Evolutionary conservation across 768 basidiomycete species (phyloP), one percentile per base, ranked within the genome.

Genomic region (Pleurotus eryngii): DNA sequence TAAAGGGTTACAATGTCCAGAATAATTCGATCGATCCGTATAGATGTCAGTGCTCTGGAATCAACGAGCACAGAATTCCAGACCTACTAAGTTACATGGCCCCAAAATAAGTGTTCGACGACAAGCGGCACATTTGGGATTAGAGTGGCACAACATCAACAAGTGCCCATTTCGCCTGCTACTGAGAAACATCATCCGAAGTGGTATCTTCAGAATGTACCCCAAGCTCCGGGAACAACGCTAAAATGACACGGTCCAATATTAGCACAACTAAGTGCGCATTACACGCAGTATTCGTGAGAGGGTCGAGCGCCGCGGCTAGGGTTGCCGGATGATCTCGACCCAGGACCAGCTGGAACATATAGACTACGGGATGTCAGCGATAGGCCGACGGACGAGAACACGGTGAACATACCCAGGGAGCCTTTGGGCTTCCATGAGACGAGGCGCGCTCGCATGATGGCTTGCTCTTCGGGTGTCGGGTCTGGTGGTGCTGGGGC

Each of bases 161-260:
- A n/a, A n/a, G n/a, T n/a, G n/a, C n/a, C n/a, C n/a, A n/a, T n/a
- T n/a, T n/a, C n/a, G n/a, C 30, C 30, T 35, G 30, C 30, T 35
- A 46, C 27, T 46, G 20, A 9, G 27, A 37, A 22, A 39, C 40
- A 49, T 15, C 40, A 45, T 26, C 37, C n/a, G 9, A n/a, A 17
- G 12, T 38, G 48, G 26, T 27, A 42, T 49, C 38, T 40, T 18
- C 54, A 42, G 46, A 38, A 50, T 9, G 50, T 20, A 46, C 67
- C 3, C 65, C 79, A 63, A 96, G 72, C 70, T 95, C 93, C 0
- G 95, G 94, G 62, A 94, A 92, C 38, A 95, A 63, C 2, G 78
- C 77, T 38, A 86, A 67, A n/a, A 95, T 64, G 2, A 92, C 48
- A 7, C 85, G 74, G 62, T 97, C 95, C 14, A 96, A 68, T 1